phyloP scores from a whole-genome alignment of 2,329 filamentous ascomycete genomes.

The Magnaporthiopsis rhizophila region DNA sequence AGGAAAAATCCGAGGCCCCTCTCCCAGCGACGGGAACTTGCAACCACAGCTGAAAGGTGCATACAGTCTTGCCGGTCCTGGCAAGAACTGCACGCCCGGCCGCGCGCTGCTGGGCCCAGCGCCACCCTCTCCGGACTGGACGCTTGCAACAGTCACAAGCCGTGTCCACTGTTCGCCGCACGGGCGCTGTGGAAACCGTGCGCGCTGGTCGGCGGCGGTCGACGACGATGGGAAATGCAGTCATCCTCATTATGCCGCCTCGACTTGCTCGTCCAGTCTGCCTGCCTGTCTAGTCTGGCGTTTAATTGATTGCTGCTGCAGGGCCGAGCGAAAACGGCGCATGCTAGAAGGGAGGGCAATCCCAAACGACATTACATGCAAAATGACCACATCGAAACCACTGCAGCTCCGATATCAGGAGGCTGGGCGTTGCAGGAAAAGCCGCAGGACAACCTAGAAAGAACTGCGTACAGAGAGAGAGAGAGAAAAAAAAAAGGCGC shows the following conservation, averaged over 20 bases:
- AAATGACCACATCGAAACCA: neutral
- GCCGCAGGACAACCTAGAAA: neutral
- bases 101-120: conserved; percentile 12
- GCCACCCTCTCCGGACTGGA: conserved; percentile 13
- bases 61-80: conserved; percentile 16
- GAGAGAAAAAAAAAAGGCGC: neutral
- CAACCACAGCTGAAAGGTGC: conserved; percentile 26
- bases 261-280: conserved; percentile 1
- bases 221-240: neutral
- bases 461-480: neutral
- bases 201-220: too few relatives aligned
- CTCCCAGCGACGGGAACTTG: conserved; percentile 21
- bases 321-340: neutral
- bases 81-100: neutral
- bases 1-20: conserved; percentile 19
- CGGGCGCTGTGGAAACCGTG: neutral
- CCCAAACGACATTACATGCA: neutral
- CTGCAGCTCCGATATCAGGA: neutral
- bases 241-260: conserved; percentile 6
- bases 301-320: neutral
- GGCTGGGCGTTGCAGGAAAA: neutral
- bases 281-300: neutral
- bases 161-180: conserved; percentile 2
- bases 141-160: conserved; percentile 3
- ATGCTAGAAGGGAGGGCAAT: neutral